A percentile compares a stretch with the other conserved stretches of the same genome.
Conservation (phyloP, 257 asterid species). For the Solanum rostratum region DNA sequence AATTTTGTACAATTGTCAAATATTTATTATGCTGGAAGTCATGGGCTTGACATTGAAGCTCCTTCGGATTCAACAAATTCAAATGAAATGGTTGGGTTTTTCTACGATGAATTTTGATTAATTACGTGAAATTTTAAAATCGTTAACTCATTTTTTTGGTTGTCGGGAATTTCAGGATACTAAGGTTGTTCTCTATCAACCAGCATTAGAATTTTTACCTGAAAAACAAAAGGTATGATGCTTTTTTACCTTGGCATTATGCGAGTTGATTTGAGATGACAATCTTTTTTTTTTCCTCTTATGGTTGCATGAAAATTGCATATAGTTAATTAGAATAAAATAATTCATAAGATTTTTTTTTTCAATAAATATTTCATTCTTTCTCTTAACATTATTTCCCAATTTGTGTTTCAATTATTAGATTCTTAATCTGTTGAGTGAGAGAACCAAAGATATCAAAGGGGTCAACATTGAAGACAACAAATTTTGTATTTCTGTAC, state of each 20-base stretch:
- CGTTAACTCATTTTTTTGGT: neutral
- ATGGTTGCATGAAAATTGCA: neutral
- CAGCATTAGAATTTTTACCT: neutral
- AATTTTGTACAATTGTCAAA: neutral
- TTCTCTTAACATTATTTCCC: neutral
- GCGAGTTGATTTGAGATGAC: too few relatives aligned
- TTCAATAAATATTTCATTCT: neutral
- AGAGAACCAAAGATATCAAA: neutral
- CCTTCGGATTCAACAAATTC: neutral
- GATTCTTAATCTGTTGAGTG: neutral
- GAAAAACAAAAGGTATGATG: neutral
- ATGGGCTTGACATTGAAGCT: neutral
- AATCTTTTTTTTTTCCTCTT: too few relatives aligned
- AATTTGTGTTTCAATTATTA: neutral
- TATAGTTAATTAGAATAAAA: neutral
- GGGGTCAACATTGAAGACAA: neutral
- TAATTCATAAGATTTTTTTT: neutral
- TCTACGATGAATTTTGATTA: neutral
- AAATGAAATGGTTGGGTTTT: neutral
- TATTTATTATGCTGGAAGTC: neutral
- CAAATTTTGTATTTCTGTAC: neutral
- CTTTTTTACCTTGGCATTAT: too few relatives aligned
- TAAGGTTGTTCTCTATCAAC: neutral
- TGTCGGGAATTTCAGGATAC: neutral
- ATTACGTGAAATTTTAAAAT: neutral